Evolutionary conservation across 228 moss, liverwort and hornwort species (phyloP).

Genomic region (Sphagnum magellanicum): DNA sequence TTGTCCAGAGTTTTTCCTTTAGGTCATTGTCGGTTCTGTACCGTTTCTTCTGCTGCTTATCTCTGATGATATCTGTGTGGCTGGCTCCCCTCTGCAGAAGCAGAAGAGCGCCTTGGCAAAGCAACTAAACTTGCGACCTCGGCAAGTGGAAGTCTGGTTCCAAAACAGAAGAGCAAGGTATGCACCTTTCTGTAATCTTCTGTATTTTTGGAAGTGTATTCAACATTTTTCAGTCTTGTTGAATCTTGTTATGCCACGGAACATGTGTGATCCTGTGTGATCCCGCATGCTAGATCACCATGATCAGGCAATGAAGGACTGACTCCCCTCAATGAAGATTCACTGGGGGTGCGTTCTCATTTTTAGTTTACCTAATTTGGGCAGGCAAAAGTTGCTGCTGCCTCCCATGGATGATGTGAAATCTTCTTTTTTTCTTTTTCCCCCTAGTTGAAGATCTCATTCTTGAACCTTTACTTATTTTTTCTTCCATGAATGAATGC

Average conservation of each 20-base stretch:
- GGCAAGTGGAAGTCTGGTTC: constrained; percentile 99
- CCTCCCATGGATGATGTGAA: background rate
- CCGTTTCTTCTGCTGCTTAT: background rate
- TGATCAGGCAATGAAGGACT: background rate
- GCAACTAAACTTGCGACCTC: constrained; percentile 79
- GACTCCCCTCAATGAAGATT: background rate
- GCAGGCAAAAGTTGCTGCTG: background rate
- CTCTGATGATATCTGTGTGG: too few relatives aligned
- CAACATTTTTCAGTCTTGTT: background rate
- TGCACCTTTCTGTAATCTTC: background rate
- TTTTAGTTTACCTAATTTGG: background rate
- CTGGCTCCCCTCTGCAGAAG: constrained; percentile 18
- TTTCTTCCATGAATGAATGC: background rate
- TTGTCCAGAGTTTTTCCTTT: background rate
- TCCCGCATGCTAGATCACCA: background rate
- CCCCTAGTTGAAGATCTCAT: background rate
- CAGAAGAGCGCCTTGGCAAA: constrained; percentile 95
- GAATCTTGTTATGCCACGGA: background rate
- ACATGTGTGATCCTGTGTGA: background rate
- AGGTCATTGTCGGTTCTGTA: background rate
- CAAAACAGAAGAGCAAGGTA: constrained; percentile 85
- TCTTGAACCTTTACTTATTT: background rate
- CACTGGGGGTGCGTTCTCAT: background rate
- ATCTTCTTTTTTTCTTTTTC: too few relatives aligned
- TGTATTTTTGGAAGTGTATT: background rate